Conservation (phyloP, 768 basidiomycete genomes). For the Dacryopinax primogenitus region DNA sequence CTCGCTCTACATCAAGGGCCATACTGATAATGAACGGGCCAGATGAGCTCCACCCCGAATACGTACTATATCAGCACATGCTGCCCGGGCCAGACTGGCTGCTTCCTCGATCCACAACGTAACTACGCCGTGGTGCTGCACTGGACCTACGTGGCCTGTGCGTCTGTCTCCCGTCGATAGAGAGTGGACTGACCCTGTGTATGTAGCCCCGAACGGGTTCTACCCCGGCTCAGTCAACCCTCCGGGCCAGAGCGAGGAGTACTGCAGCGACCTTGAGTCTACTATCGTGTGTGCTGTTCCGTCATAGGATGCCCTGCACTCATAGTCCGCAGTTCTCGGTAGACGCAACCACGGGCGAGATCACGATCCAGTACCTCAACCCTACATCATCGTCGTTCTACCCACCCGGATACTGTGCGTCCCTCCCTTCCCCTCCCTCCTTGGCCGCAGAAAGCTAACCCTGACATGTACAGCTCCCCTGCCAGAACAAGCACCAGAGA, state of each 20-base stretch:
- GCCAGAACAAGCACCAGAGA: not conserved
- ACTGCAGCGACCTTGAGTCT: not conserved
- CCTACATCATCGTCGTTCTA: not conserved
- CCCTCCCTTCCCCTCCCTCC: not conserved
- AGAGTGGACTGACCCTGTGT: too few species aligned
- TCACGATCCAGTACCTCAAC: not conserved
- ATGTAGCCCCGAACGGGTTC: not conserved
- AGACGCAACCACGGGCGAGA: not conserved
- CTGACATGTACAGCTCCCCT: not conserved
- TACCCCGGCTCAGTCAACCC: not conserved
- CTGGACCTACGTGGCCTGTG: not conserved
- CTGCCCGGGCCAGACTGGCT: not conserved
- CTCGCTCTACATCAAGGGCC: not conserved
- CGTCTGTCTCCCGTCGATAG: not conserved
- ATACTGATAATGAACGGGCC: not conserved
- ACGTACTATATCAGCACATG: not conserved
- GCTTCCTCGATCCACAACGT: not conserved
- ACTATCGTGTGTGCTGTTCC: not conserved
- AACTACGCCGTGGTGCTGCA: not conserved
- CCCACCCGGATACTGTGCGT: not conserved
- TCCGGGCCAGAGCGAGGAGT: not conserved
- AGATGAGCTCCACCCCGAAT: not conserved
- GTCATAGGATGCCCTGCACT: not conserved
- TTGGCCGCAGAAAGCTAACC: not conserved
- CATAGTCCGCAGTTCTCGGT: not conserved